Conservation (phyloP, 2,329 filamentous ascomycete genomes). For the Penicillium sp. region DNA sequence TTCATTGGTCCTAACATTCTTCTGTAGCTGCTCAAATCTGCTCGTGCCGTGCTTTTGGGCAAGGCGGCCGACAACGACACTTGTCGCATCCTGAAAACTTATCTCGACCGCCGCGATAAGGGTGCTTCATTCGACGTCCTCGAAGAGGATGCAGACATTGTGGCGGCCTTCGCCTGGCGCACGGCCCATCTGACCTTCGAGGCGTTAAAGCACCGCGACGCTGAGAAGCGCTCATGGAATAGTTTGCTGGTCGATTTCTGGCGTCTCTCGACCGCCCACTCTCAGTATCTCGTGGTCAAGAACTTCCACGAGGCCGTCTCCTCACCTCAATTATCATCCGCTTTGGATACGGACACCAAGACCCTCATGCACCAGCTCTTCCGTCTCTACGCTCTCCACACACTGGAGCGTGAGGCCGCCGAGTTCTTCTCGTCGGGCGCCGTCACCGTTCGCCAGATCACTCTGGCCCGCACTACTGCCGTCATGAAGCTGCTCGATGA, state of each 20-base stretch:
- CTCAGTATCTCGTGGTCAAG: slow-evolving; percentile 74
- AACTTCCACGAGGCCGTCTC: slow-evolving; percentile 72
- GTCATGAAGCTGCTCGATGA: slow-evolving; percentile 69
- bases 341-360: slow-evolving; percentile 58
- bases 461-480: slow-evolving; percentile 63
- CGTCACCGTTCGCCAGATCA: slow-evolving; percentile 69
- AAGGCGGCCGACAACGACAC: slow-evolving; percentile 66
- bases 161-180: slow-evolving; percentile 72
- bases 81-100: slow-evolving; percentile 62
- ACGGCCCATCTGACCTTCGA: slow-evolving; percentile 72
- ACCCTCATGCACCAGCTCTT: slow-evolving; percentile 63
- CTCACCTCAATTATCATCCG: slow-evolving; percentile 49
- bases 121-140: slow-evolving; percentile 73
- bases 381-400: slow-evolving; percentile 63
- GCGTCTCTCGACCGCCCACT: slow-evolving; percentile 70
- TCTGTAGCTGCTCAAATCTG: slow-evolving; percentile 66
- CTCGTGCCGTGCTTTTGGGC: slow-evolving; percentile 65
- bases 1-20: slow-evolving; percentile 5
- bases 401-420: slow-evolving; percentile 64
- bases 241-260: slow-evolving; percentile 74
- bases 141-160: slow-evolving; percentile 66
- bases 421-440: slow-evolving; percentile 71
- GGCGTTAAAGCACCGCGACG: slow-evolving; percentile 69
- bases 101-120: slow-evolving; percentile 63
- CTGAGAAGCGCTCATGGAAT: slow-evolving; percentile 75